phyloP scores from a whole-genome alignment of 2,329 filamentous ascomycete genomes.

The Aspergillus puulaauensis region DNA sequence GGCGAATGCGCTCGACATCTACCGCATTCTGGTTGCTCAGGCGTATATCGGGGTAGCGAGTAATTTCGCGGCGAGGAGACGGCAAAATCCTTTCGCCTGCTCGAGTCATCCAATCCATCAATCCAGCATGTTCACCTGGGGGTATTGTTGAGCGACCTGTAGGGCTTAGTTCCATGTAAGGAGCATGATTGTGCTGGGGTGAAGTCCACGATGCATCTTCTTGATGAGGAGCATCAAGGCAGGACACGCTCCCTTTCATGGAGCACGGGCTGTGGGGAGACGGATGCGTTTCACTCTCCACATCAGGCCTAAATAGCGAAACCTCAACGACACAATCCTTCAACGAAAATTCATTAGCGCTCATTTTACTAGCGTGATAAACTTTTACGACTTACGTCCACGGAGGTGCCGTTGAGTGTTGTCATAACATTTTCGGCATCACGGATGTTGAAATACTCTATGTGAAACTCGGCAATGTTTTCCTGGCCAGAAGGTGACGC shows the following conservation, averaged over 20 bases:
- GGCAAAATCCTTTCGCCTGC: conserved; percentile 29
- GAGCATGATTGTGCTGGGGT: conserved; percentile 16
- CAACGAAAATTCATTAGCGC: background rate
- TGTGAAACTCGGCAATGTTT: conserved; percentile 36
- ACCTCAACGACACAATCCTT: conserved; percentile 34
- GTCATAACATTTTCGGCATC: conserved; percentile 36
- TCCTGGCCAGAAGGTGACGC: conserved; percentile 26
- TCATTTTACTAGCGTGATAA: background rate
- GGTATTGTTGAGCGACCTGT: conserved; percentile 43
- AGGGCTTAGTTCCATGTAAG: conserved; percentile 36
- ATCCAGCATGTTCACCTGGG: conserved; percentile 31
- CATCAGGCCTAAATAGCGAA: conserved; percentile 31
- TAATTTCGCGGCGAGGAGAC: conserved; percentile 28
- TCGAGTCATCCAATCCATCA: conserved; percentile 33
- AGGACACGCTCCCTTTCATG: conserved; percentile 15
- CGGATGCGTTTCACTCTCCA: conserved; percentile 18
- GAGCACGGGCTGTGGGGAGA: conserved; percentile 16
- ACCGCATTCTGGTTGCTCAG: conserved; percentile 45
- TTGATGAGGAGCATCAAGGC: conserved; percentile 17
- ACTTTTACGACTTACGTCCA: conserved; percentile 30
- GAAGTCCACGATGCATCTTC: conserved; percentile 17
- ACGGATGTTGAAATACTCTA: conserved; percentile 42
- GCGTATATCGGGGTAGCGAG: conserved; percentile 29
- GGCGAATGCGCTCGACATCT: conserved; percentile 44
- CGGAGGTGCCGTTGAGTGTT: conserved; percentile 34